Evolutionary conservation across 768 basidiomycete genomes (phyloP).

Genomic region (Tylopilus sp.): DNA sequence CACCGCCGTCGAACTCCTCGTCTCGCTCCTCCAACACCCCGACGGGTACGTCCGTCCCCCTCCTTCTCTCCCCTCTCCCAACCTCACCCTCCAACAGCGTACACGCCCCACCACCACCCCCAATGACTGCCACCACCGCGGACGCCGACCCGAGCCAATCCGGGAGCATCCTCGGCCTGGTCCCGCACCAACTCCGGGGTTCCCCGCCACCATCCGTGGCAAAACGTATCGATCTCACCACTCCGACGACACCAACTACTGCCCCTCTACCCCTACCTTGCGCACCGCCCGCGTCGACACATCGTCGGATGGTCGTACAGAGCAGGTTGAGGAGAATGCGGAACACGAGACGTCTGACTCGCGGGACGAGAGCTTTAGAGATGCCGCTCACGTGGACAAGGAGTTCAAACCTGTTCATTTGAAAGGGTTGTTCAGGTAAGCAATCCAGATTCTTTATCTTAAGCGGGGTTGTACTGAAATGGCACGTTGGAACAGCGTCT

Average conservation of each 20-base stretch:
- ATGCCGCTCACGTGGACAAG: slow-evolving; percentile 53
- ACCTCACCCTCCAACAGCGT: not conserved
- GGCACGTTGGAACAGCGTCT: slow-evolving; percentile 37
- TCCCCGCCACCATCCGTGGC: slow-evolving; percentile 46
- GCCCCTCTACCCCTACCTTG: slow-evolving; percentile 47
- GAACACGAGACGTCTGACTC: slow-evolving; percentile 37
- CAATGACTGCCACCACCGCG: slow-evolving; percentile 27
- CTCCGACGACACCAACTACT: slow-evolving; percentile 27
- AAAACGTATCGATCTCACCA: slow-evolving; percentile 31
- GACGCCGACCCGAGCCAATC: slow-evolving; percentile 10
- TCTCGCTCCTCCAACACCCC: slow-evolving; percentile 87
- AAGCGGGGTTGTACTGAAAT: slow-evolving; percentile 1
- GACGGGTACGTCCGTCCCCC: slow-evolving; percentile 51
- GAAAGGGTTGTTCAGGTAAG: slow-evolving; percentile 91
- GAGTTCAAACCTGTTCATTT: slow-evolving; percentile 93
- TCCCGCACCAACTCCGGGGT: slow-evolving; percentile 96
- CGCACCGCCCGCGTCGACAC: slow-evolving; percentile 74
- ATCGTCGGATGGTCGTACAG: slow-evolving; percentile 58
- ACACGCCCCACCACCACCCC: slow-evolving; percentile 70
- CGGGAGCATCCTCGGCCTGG: slow-evolving; percentile 68
- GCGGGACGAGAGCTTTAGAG: slow-evolving; percentile 44
- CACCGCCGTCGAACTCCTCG: slow-evolving; percentile 88
- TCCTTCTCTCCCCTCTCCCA: too few relatives aligned
- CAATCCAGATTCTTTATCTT: not conserved
- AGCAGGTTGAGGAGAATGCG: slow-evolving; percentile 46